Base-by-base conservation (phyloP, 2,329 filamentous ascomycete genomes). In the Xylariaceae sp. region DNA sequence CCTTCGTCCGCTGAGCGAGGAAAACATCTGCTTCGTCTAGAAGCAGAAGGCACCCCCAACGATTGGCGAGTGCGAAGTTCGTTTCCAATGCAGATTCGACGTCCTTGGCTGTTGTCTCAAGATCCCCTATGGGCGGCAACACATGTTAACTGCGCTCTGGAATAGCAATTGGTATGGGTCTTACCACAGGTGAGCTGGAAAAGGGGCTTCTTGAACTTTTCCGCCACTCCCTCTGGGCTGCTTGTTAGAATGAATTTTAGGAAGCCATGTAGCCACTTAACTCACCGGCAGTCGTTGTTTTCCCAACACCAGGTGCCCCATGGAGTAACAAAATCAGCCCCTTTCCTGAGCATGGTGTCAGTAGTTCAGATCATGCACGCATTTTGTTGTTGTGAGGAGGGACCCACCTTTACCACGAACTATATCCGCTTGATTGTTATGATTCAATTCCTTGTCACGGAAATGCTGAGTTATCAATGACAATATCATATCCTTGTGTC, bases 381-480 rank as follows among this genome's bases (percentile, higher is more conserved):
- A 41, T 41, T 19, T 41, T 19, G 21, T 6, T 41, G 17, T 9
- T 9, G 16, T 8, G 33, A 6, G 33, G 6, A 17, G 23, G n/a
- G 14, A 49, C 58, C 67, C 41, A 71, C 71, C 72, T 66, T 73
- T 75, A 0, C 71, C 71, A 2, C 51, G 56, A 1, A 74, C 66
- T 23, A 73, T 63, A 24, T 74, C 72, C 14, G 63, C 51, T n/a
- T 69, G 65, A 1, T 68, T 67, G 1, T 37, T 36, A 7, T 5
- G 67, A 63, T 1, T 68, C 65, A 1, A 39, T 34, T 60, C 39
- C 37, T 65, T 73, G 53, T 71, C 56, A 24, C 69, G 64, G 37
- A 70, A 73, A 43, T 74, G 71, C 53, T 72, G 67, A 4, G 64
- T 47, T 2, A 74, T 55, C 2, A 75, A 59, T 1, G 70, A 71